Percentiles rank a stretch among this genome's conserved stretches.
Evolutionary conservation across 2,329 filamentous ascomycete species (phyloP).

Genomic region (Apiospora malaysiana): DNA sequence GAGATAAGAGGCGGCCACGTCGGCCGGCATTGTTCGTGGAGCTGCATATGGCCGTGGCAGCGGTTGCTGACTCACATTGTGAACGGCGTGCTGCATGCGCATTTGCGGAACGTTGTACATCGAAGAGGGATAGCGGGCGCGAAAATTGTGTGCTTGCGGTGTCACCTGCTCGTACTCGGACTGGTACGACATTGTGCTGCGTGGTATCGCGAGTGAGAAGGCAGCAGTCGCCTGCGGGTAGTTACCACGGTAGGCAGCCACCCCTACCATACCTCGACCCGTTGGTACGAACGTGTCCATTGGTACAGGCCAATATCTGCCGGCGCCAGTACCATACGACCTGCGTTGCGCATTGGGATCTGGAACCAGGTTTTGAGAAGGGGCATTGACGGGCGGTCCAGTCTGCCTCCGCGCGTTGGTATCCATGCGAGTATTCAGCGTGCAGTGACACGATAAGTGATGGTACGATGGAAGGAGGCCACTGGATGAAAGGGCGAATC

Average conservation of each 20-base stretch:
- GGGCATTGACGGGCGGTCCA: conserved; percentile 70
- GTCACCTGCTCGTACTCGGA: conserved; percentile 70
- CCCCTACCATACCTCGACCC: conserved; percentile 58
- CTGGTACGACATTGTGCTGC: conserved; percentile 57
- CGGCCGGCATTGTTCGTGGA: conserved; percentile 71
- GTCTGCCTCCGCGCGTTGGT: conserved; percentile 78
- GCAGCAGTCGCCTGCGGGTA: conserved; percentile 60
- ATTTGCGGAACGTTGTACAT: conserved; percentile 80
- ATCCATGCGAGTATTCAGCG: conserved; percentile 71
- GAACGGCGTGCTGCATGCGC: conserved; percentile 67
- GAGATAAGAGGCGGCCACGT: conserved; percentile 61
- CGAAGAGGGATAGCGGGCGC: conserved; percentile 57
- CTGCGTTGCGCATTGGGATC: conserved; percentile 55
- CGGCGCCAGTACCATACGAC: conserved; percentile 47
- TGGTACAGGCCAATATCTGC: conserved; percentile 49
- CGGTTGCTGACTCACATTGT: conserved; percentile 79
- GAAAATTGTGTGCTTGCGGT: conserved; percentile 36
- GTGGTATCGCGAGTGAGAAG: conserved; percentile 63
- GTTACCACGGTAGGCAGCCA: conserved; percentile 63
- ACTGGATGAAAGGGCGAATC: background rate
- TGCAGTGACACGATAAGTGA: conserved; percentile 39
- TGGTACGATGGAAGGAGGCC: background rate
- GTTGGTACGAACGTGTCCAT: background rate
- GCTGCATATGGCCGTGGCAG: conserved; percentile 76
- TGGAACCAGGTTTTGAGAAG: conserved; percentile 58